Base-by-base conservation (phyloP, 345 rosid species). In the Cardamine resedifolia region DNA sequence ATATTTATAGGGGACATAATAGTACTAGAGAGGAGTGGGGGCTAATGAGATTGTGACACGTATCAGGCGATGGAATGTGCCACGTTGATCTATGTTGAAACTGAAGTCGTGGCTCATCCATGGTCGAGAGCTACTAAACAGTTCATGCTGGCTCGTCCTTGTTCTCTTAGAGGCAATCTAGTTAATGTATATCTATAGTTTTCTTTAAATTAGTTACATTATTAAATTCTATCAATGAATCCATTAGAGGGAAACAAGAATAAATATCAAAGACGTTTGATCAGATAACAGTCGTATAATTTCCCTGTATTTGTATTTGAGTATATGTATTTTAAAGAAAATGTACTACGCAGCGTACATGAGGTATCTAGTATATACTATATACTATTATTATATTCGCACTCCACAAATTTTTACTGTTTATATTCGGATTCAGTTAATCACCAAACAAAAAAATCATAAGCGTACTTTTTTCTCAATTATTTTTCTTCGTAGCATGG, bases 31-130 rank as follows among this genome's bases (percentile, higher is more conserved):
- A 33, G 14, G 38, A 33, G 6, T 1, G 38, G 2, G 21, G 5
- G 28, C 19, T 28, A 36, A 21, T 9, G 27, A 24, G 71, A 66
- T 24, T 50, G 36, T 16, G 70, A 65, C 58, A 30, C 16, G 38
- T 53, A n/a, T 18, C 26, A 38, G 24, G 60, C 10, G 5, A 55
- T 27, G 27, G 11, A 36, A 10, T 4, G 15, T 34, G 68, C 60
- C 68, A 71, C 75, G 60, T 36, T 36, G 6, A 19, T 26, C 18
- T 49, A 12, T 18, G 4, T 15, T 59, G 30, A 60, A 26, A 38
- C 50, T 1, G 4, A 12, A 18, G 23, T 60, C 31, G 59, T 60
- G 68, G 61, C 61, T 71, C 49, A 58, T 47, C 52, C 23, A 36
- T 3, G 3, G 31, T 50, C 61, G 43, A 48, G 14, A 58, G 48